Percentiles rank a stretch among this genome's conserved stretches.
These are phyloP conservation scores for Excoecaria agallocha DNA, from an alignment of 345 rosid genomes.

Conservation along the genomic window DNA sequence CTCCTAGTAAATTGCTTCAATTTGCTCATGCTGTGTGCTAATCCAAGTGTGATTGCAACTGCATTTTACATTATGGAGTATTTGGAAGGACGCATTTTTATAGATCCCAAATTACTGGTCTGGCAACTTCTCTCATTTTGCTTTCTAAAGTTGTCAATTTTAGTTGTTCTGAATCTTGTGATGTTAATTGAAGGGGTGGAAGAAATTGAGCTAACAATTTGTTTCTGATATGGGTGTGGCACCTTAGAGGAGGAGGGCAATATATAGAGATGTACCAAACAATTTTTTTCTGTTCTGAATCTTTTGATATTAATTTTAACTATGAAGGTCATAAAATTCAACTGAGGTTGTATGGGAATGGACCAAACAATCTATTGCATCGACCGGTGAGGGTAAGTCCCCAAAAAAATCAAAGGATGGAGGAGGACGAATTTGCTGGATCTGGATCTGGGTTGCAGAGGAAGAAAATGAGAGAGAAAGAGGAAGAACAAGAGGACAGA, in stretches of 20 bases:
- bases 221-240: slow-evolving; percentile 52
- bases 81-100: slow-evolving; percentile 83
- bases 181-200: not conserved
- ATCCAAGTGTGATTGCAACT: slow-evolving; percentile 70
- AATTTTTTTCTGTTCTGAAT: no score
- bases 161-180: not conserved
- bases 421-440: no score
- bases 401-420: slow-evolving; percentile 77
- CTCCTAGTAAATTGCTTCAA: slow-evolving; percentile 73
- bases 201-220: not conserved
- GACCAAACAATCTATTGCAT: no score
- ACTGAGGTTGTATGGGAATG: slow-evolving; percentile 25
- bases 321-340: not conserved
- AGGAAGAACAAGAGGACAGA: no score
- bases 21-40: slow-evolving; percentile 92
- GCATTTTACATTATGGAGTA: slow-evolving; percentile 94
- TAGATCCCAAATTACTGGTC: slow-evolving; percentile 73
- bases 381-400: slow-evolving; percentile 71
- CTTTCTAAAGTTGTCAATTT: not conserved
- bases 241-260: slow-evolving; percentile 55
- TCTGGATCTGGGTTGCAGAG: no score
- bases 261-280: slow-evolving; percentile 66
- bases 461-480: no score
- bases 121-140: not conserved
- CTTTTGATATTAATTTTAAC: not conserved